A percentile compares a stretch with the other conserved stretches of the same genome.
phyloP scores from a whole-genome alignment of 1,139 yeast species.

The Suhomyces bokatorum region DNA sequence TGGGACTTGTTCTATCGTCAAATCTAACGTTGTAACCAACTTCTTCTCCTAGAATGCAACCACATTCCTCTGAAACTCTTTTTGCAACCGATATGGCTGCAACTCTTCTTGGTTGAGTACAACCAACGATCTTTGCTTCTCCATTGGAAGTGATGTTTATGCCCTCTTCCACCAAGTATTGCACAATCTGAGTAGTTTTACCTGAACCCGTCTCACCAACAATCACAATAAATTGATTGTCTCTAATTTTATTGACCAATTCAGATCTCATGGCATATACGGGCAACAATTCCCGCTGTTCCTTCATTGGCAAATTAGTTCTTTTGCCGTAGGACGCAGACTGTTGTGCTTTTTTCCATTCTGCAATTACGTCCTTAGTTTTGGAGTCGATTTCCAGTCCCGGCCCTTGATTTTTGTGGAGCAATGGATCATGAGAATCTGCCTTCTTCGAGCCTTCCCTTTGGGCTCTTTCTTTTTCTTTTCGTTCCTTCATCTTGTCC shows the following conservation, averaged over 20 bases:
- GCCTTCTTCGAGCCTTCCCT: conserved; percentile 25
- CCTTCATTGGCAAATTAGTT: conserved; percentile 53
- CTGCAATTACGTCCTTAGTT: conserved; percentile 28
- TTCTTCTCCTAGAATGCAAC: conserved; percentile 56
- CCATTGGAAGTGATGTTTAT: conserved; percentile 25
- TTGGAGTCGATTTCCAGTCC: conserved; percentile 10
- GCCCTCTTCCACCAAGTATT: conserved; percentile 42
- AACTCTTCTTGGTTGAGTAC: conserved; percentile 75
- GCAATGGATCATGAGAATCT: conserved; percentile 46
- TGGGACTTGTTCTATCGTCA: conserved; percentile 55
- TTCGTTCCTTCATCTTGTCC: conserved; percentile 50
- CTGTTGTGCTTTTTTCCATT: conserved; percentile 53
- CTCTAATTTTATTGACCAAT: conserved; percentile 55
- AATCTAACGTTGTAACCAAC: conserved; percentile 72
- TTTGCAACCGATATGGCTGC: conserved; percentile 72
- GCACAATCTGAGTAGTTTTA: conserved; percentile 33
- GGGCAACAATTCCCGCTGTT: conserved; percentile 72
- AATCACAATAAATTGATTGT: conserved; percentile 46
- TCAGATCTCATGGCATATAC: conserved; percentile 64
- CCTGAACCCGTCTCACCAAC: conserved; percentile 51
- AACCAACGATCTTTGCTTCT: conserved; percentile 53
- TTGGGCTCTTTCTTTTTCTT: conserved; percentile 42
- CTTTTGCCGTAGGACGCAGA: conserved; percentile 55
- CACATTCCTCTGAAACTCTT: conserved; percentile 67
- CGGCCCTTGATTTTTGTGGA: conserved; percentile 10